phyloP scores from a whole-genome alignment of 2,329 filamentous ascomycete genomes.

The Colletotrichum godetiae region DNA sequence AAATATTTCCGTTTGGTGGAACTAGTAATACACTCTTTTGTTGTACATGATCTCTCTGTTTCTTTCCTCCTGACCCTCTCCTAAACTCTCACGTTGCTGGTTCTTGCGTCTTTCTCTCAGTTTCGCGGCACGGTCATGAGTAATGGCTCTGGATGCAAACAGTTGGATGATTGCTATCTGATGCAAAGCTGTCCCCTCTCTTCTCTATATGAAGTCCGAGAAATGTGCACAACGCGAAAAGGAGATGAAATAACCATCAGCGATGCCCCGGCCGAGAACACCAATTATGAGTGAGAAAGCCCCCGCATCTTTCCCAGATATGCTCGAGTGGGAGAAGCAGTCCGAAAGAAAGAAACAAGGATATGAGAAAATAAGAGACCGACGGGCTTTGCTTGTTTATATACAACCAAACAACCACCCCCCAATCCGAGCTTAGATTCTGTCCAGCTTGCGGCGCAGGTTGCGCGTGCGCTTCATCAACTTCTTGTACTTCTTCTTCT shows the following conservation, averaged over 20 bases:
- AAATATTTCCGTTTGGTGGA: neutral
- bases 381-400: conserved; percentile 37
- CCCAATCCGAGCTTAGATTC: conserved; percentile 57
- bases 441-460: conserved; percentile 85
- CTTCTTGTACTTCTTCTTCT: conserved; percentile 99
- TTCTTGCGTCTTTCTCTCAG: neutral
- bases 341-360: conserved; percentile 12
- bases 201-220: conserved; percentile 31
- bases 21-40: conserved; percentile 34
- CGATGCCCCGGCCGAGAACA: conserved; percentile 23
- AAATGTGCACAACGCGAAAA: conserved; percentile 13
- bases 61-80: too few relatives aligned
- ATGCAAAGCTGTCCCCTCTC: conserved; percentile 26
- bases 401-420: conserved; percentile 37
- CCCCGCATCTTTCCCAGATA: conserved; percentile 33
- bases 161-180: conserved; percentile 35
- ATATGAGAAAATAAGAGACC: conserved; percentile 16
- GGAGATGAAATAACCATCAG: conserved; percentile 19
- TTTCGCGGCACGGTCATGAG: conserved; percentile 16
- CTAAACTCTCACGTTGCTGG: neutral
- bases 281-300: conserved; percentile 25
- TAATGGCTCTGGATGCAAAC: conserved; percentile 22
- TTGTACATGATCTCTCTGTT: conserved; percentile 29
- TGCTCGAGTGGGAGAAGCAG: conserved; percentile 23
- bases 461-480: conserved; percentile 92